Percentiles rank a stretch among this genome's conserved stretches.
Evolutionary conservation across 116 monocot species (phyloP).

Genomic region (Iris pallida): DNA sequence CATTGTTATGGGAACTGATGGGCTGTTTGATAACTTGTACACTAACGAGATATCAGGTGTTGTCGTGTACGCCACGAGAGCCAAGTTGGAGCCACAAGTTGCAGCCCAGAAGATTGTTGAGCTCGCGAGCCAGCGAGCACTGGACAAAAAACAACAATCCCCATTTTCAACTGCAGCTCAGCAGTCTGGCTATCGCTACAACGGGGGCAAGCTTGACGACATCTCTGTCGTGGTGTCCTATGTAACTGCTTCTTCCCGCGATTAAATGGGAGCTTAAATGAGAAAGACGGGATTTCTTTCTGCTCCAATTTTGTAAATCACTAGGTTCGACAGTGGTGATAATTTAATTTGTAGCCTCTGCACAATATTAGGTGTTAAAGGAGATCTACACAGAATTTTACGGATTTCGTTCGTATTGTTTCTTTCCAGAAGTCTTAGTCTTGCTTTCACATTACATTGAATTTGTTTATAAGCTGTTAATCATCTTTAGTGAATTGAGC

Average conservation of each 20-base stretch:
- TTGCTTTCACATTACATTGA: too few species aligned
- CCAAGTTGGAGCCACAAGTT: conserved; percentile 19
- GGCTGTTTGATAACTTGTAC: conserved; percentile 65
- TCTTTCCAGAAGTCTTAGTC: too few species aligned
- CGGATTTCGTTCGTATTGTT: too few species aligned
- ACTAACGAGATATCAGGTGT: conserved; percentile 32
- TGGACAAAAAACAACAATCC: conserved; percentile 24
- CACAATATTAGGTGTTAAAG: too few species aligned
- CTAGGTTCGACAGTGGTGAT: too few species aligned
- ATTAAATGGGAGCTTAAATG: too few species aligned
- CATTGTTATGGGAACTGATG: conserved; percentile 62
- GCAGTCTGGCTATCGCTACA: conserved; percentile 28
- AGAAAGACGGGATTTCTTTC: too few species aligned
- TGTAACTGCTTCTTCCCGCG: conserved; percentile 1
- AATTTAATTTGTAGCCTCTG: too few species aligned
- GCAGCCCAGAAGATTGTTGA: conserved; percentile 30
- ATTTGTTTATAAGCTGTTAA: too few species aligned
- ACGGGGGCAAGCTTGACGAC: conserved; percentile 38
- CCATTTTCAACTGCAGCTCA: conserved; percentile 34
- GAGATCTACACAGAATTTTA: too few species aligned
- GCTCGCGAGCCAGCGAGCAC: conserved; percentile 31
- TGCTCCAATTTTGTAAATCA: too few species aligned
- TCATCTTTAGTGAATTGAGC: too few species aligned
- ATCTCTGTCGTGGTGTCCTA: conserved; percentile 36
- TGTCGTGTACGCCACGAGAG: conserved; percentile 14